Evolutionary conservation across 2,329 filamentous ascomycete species (phyloP).

Genomic region (Trichoderma endophyticum): DNA sequence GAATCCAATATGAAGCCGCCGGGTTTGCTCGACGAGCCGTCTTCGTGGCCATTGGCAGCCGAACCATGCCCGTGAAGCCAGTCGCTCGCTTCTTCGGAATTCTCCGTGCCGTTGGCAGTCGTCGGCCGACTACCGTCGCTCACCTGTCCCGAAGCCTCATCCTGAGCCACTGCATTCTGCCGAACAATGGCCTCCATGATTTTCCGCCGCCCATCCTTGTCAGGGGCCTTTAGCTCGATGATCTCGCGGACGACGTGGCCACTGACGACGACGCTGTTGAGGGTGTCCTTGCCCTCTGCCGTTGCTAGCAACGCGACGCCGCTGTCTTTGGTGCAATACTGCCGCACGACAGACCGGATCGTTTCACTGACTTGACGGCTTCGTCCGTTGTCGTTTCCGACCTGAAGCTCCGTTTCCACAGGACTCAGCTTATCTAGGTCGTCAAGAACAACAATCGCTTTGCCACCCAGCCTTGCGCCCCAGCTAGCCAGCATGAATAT

Average conservation of each 20-base stretch:
- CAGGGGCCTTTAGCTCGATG: conserved; percentile 81
- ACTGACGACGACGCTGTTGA: conserved; percentile 87
- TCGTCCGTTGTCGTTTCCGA: conserved; percentile 87
- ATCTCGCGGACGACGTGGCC: conserved; percentile 93
- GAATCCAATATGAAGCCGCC: conserved; percentile 71
- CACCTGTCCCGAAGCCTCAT: conserved; percentile 37
- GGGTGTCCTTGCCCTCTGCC: conserved; percentile 85
- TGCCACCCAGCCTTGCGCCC: conserved; percentile 83
- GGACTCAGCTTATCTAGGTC: conserved; percentile 92
- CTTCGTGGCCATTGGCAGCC: conserved; percentile 46
- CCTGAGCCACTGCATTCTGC: conserved; percentile 45
- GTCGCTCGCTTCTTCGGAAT: conserved; percentile 54
- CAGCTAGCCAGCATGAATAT: conserved; percentile 88
- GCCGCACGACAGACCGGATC: conserved; percentile 74
- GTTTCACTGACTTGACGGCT: conserved; percentile 91
- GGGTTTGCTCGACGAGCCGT: conserved; percentile 30
- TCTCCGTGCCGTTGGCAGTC: conserved; percentile 52
- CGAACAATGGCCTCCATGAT: conserved; percentile 78
- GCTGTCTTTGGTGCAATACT: conserved; percentile 77
- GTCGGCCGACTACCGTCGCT: conserved; percentile 52
- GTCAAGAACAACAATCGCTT: conserved; percentile 81
- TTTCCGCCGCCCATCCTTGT: conserved; percentile 82
- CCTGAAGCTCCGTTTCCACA: conserved; percentile 88
- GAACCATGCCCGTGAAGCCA: conserved; percentile 77
- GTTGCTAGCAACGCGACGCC: conserved; percentile 86